Evolutionary conservation across 352 stramenopile species (phyloP).

Genomic region (Pythium sukuiense): DNA sequence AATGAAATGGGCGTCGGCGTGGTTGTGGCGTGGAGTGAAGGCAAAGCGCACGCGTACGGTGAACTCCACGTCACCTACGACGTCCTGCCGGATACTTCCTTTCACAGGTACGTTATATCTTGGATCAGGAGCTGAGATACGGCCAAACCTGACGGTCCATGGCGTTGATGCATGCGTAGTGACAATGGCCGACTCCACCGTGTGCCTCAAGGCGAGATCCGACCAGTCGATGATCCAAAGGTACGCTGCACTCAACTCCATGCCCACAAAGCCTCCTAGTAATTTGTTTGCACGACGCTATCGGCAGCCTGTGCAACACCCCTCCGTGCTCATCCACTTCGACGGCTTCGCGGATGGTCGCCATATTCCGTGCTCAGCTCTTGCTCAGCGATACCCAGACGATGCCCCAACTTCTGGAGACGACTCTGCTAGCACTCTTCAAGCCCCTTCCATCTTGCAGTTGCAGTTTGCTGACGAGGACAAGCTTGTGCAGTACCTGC

Average conservation of each 20-base stretch:
- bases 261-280: no score
- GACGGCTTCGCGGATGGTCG: constrained; percentile 64
- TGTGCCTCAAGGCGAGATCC: constrained; percentile 57
- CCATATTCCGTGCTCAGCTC: constrained; percentile 57
- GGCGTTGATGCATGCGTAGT: constrained; percentile 27
- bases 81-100: constrained; percentile 58
- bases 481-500: constrained; percentile 63
- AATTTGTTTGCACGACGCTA: not conserved
- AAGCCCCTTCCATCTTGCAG: constrained; percentile 65
- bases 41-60: constrained; percentile 34
- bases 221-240: constrained; percentile 38
- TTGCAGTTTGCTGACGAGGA: constrained; percentile 69
- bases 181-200: constrained; percentile 57
- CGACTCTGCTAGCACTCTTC: constrained; percentile 3
- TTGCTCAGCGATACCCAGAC: constrained; percentile 63
- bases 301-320: constrained; percentile 55
- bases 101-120: constrained; percentile 33
- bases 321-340: constrained; percentile 73
- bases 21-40: constrained; percentile 59
- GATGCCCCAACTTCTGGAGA: constrained; percentile 30
- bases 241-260: constrained; percentile 23
- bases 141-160: not conserved
- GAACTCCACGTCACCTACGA: constrained; percentile 62
- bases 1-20: constrained; percentile 53
- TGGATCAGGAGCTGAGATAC: not conserved